Percentiles rank a stretch among this genome's conserved stretches.
phyloP scores from a whole-genome alignment of 345 rosid genomes.

The Citrus trifoliata region DNA sequence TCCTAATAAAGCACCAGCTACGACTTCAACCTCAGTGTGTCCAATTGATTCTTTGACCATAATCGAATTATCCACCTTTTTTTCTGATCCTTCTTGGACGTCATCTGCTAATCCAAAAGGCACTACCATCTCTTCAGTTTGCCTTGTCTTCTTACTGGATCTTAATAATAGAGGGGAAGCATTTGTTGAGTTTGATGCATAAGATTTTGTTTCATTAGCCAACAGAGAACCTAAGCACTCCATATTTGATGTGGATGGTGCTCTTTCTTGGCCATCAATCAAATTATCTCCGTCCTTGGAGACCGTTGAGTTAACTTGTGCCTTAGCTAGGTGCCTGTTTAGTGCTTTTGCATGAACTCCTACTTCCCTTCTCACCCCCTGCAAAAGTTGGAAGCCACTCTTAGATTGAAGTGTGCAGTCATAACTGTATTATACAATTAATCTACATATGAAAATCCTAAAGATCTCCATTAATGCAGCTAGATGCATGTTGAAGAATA shows the following conservation, averaged over 20 bases:
- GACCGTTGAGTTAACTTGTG: conserved; percentile 9
- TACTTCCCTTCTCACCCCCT: conserved; percentile 97
- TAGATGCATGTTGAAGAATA: background rate
- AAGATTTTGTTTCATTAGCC: conserved; percentile 20
- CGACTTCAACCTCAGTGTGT: conserved; percentile 79
- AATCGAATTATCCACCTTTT: background rate
- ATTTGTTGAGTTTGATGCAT: conserved; percentile 10
- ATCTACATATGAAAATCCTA: background rate
- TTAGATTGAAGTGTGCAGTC: background rate
- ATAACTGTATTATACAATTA: background rate
- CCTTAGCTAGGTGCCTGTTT: conserved; percentile 37
- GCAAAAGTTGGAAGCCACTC: conserved; percentile 10
- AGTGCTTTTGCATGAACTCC: conserved; percentile 73
- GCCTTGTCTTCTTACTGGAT: conserved; percentile 4
- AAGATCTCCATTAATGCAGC: background rate
- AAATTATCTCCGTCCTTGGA: conserved; percentile 15
- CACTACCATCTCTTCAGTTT: background rate
- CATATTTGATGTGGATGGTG: background rate
- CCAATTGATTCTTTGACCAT: conserved; percentile 80
- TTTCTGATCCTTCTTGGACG: conserved; percentile 19
- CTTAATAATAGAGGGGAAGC: conserved; percentile 17
- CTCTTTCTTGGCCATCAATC: conserved; percentile 17
- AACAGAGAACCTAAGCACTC: conserved; percentile 4
- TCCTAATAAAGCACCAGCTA: conserved; percentile 76
- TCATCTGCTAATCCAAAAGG: conserved; percentile 9